These are phyloP conservation scores for Calvatia gigantea DNA, from an alignment of 768 basidiomycete species.

Conservation along the genomic window DNA sequence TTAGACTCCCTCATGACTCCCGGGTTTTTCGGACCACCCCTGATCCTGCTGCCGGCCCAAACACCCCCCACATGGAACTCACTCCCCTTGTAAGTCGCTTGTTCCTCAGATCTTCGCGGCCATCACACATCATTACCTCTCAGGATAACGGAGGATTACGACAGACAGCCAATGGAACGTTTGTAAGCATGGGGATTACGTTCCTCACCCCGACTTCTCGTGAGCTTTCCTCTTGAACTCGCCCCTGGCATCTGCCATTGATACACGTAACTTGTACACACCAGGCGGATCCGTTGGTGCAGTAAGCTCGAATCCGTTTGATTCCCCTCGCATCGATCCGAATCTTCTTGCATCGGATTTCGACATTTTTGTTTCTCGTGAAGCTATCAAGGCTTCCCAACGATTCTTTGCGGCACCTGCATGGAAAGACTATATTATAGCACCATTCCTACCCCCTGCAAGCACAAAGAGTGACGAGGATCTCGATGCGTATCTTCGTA, in stretches of 20 bases:
- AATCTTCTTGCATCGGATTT: conserved; percentile 19
- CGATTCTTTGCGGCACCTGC: conserved; percentile 19
- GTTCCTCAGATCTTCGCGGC: background rate
- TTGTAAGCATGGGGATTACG: conserved; percentile 20
- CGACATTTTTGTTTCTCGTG: conserved; percentile 20
- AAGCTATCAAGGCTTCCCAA: conserved; percentile 17
- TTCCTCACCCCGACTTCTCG: conserved; percentile 30
- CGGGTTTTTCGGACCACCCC: conserved; percentile 14
- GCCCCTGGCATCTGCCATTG: background rate
- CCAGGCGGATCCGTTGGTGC: conserved; percentile 21
- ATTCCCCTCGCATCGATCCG: conserved; percentile 22
- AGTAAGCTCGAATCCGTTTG: conserved; percentile 20
- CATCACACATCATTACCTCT: background rate
- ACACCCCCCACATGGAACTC: conserved; percentile 16
- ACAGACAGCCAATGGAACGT: conserved; percentile 21
- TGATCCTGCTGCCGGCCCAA: conserved; percentile 23
- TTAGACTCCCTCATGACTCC: conserved; percentile 18
- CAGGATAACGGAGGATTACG: conserved; percentile 12
- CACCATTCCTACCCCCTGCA: conserved; percentile 12
- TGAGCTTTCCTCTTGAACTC: conserved; percentile 9
- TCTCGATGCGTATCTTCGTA: conserved; percentile 22
- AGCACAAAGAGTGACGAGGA: conserved; percentile 20
- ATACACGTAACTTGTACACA: background rate
- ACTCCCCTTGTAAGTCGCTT: conserved; percentile 18
- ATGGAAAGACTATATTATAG: conserved; percentile 21